Conservation (phyloP, 1,284 basidiomycete genomes). For the Ceratobasidium sp. region DNA sequence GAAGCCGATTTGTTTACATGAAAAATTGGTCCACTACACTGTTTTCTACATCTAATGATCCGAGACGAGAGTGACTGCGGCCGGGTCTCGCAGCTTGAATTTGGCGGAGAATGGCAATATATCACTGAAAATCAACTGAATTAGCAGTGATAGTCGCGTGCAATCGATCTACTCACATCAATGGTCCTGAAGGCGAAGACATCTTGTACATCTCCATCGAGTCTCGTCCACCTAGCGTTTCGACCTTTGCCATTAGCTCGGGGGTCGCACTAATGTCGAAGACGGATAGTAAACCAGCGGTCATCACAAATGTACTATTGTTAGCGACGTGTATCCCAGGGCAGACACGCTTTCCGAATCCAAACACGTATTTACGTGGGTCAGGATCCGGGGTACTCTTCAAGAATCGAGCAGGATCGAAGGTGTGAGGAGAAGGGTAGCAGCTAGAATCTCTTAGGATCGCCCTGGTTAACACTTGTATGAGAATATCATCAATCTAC, state of each 20-base stretch:
- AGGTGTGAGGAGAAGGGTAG: not conserved
- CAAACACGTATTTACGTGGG: slow-evolving; percentile 15
- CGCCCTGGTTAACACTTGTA: not conserved
- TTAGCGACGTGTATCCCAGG: slow-evolving; percentile 11
- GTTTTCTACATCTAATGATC: no score
- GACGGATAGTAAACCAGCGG: not conserved
- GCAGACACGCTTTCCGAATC: slow-evolving; percentile 13
- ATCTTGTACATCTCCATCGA: slow-evolving; percentile 1
- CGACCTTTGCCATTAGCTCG: not conserved
- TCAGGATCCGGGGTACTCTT: slow-evolving; percentile 9
- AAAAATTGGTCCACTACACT: no score
- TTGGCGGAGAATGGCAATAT: no score
- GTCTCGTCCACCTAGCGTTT: not conserved
- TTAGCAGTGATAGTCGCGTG: no score
- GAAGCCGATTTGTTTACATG: no score
- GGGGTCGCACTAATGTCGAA: not conserved
- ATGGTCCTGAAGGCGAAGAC: not conserved
- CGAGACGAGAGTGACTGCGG: no score
- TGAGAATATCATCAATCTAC: not conserved
- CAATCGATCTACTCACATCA: no score
- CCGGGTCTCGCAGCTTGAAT: no score
- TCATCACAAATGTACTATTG: slow-evolving; percentile 1
- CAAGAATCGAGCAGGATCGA: slow-evolving; percentile 15
- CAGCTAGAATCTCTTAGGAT: slow-evolving; percentile 9
- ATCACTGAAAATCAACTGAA: no score